Base-by-base conservation (phyloP, 768 basidiomycete species). In the Mycena capillaripes region DNA sequence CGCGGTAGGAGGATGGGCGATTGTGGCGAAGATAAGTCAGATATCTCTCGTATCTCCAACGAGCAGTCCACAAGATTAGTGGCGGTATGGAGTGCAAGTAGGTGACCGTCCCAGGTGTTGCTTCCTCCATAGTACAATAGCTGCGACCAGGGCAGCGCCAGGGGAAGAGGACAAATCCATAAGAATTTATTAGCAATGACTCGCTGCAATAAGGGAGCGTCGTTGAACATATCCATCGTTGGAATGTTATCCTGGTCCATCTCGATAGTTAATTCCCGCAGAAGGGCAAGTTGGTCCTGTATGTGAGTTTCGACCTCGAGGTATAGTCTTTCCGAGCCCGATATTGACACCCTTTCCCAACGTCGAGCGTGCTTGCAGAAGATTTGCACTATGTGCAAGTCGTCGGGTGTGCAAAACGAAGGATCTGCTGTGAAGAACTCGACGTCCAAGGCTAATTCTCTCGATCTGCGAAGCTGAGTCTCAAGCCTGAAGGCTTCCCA, bases 61-160 rank as follows among this genome's bases (percentile, higher is more conserved):
- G 58, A 16, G 21, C 66, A 68, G 23, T 60, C 36, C 3, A 60
- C 34, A 3, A 68, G 57, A 27, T 53, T 60, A 48, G 34, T 12
- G 10, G 58, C 57, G 25, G 10, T 40, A 34, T 5, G 23, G 44
- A 60, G 44, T 21, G 48, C 19, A 23, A 21, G 6, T 0, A 44
- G 52, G 12, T 69, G 48, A 0, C 29, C 23, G 17, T 19, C 25
- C 68, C 48, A 62, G 8, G 38, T 42, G 14, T 30, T 60, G 12
- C 29, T 65, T 25, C 52, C 64, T 4, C 52, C 11, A 14, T 62
- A 62, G 30, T 7, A 10, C 29, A 44, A 40, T n/a, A 69, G 1
- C 27, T 62, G 68, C 19, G 34, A 29, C 40, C 52, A 61, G 11
- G 52, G 59, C 9, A 69, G 19, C 11, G 1, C n/a, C 25, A 69